A percentile compares a stretch with the other conserved stretches of the same genome.
phyloP scores from a whole-genome alignment of 1,139 yeast species.

The Pichia sp. region DNA sequence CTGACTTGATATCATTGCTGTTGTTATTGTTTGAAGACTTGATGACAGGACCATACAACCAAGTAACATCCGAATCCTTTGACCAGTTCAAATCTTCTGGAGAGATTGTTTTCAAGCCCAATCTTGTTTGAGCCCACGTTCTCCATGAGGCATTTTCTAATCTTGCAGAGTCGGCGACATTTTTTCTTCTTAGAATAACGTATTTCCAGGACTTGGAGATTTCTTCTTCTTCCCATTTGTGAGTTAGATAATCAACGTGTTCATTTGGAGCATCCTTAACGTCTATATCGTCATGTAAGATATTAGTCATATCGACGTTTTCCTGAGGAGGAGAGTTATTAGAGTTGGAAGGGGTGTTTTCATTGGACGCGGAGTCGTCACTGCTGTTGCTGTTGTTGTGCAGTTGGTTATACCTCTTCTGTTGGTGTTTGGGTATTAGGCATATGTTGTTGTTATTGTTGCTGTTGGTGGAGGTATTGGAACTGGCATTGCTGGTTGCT shows the following conservation, averaged over 20 bases:
- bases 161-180: constrained; percentile 65
- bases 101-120: constrained; percentile 66
- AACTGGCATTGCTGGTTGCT: background rate
- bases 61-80: constrained; percentile 72
- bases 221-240: constrained; percentile 93
- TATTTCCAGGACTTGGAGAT: constrained; percentile 95
- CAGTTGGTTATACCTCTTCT: constrained; percentile 24
- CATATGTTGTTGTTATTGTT: constrained; percentile 9
- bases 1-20: background rate
- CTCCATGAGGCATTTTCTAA: constrained; percentile 86
- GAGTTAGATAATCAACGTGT: constrained; percentile 93
- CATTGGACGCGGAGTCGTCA: constrained; percentile 6
- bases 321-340: constrained; percentile 2
- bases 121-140: constrained; percentile 82
- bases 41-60: constrained; percentile 84
- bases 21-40: constrained; percentile 5
- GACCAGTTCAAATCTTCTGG: constrained; percentile 84
- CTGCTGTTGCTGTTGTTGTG: constrained; percentile 2
- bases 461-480: background rate
- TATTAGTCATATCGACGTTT: constrained; percentile 15
- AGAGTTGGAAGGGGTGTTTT: background rate
- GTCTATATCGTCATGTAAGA: constrained; percentile 81
- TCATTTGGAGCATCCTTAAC: constrained; percentile 76
- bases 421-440: constrained; percentile 32
- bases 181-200: constrained; percentile 76